Evolutionary conservation across 2,329 filamentous ascomycete genomes (phyloP).

Genomic region (Corinectria fuckeliana): DNA sequence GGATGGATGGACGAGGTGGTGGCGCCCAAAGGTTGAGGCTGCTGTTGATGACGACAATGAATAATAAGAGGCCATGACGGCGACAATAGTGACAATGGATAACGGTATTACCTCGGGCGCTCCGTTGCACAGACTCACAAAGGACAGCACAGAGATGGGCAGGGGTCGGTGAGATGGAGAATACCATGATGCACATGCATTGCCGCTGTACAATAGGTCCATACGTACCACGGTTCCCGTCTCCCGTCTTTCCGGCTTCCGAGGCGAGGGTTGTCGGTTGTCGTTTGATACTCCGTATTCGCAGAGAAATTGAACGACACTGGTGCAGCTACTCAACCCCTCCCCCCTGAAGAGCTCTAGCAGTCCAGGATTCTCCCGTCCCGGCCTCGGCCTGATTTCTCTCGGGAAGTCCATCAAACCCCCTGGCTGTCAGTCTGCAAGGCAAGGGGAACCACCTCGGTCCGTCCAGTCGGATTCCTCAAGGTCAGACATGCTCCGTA

Average conservation of each 20-base stretch:
- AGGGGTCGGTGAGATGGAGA: slow-evolving; percentile 1
- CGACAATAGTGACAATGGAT: neutral
- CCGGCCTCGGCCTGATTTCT: neutral
- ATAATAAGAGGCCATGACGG: neutral
- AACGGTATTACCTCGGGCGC: slow-evolving; percentile 13
- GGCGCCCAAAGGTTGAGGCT: too few species aligned
- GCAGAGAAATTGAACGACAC: too few species aligned
- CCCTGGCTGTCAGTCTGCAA: slow-evolving; percentile 10
- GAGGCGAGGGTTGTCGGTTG: neutral
- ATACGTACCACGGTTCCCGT: too few species aligned
- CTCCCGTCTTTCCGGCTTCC: neutral
- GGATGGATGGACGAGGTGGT: neutral
- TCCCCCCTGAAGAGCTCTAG: too few species aligned
- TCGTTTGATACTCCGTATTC: neutral
- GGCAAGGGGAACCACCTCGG: slow-evolving; percentile 10
- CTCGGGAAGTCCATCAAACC: neutral
- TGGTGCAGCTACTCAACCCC: too few species aligned
- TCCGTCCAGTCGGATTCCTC: slow-evolving; percentile 8
- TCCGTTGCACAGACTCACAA: neutral
- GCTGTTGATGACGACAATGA: neutral
- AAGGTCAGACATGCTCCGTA: neutral
- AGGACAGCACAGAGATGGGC: neutral
- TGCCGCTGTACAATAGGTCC: neutral
- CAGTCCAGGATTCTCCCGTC: neutral
- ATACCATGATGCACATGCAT: neutral